Evolutionary conservation across 2,329 filamentous ascomycete species (phyloP).

Genomic region (Ambrosiella cleistominuta): DNA sequence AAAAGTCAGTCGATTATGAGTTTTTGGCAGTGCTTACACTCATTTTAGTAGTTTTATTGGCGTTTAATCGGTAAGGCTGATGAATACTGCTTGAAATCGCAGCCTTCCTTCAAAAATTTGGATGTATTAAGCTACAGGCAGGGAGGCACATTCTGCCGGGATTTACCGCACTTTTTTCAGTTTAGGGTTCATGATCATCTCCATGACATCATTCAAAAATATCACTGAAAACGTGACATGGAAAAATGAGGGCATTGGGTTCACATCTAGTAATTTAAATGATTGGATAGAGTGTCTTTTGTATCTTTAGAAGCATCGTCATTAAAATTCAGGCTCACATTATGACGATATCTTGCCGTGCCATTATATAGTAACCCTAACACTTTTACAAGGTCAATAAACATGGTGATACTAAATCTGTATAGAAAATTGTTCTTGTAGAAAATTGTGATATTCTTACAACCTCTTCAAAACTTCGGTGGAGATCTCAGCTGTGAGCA

Average conservation of each 20-base stretch:
- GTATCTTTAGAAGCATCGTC: no score
- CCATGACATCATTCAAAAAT: neutral
- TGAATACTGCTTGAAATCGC: constrained; percentile 3
- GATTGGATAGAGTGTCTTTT: no score
- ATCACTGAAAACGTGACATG: no score
- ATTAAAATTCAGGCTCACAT: no score
- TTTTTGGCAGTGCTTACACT: constrained; percentile 1
- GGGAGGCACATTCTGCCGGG: constrained; percentile 5
- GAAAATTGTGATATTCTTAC: no score
- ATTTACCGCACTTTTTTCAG: constrained; percentile 2
- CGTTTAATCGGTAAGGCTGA: constrained; percentile 6
- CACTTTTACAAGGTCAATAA: neutral
- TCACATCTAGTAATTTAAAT: no score
- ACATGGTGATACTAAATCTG: no score
- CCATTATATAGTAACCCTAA: neutral
- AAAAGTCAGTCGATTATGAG: neutral
- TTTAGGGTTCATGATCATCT: constrained; percentile 6
- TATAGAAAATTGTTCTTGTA: no score
- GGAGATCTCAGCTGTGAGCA: neutral
- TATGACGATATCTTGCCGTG: neutral
- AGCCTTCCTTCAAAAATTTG: constrained; percentile 11
- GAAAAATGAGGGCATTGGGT: no score
- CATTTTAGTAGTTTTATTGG: constrained; percentile 7
- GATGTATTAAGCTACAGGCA: neutral
- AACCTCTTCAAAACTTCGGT: no score